Conservation (phyloP, 495 filamentous ascomycete genomes). For the Entonaema liquescens region DNA sequence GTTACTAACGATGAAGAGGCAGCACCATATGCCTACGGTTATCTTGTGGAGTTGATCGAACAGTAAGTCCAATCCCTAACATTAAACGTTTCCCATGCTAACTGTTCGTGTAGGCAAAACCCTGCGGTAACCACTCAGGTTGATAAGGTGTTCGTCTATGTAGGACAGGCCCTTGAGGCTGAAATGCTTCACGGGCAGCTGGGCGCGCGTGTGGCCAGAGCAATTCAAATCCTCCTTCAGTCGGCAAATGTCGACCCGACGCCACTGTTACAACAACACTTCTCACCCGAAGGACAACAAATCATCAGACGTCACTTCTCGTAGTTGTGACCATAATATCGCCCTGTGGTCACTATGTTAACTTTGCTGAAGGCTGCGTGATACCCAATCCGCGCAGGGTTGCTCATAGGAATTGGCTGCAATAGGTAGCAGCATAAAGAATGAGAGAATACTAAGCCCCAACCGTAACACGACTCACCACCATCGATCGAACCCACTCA, state of each 20-base stretch:
- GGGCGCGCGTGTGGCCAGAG: slow-evolving; percentile 72
- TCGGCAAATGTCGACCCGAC: slow-evolving; percentile 74
- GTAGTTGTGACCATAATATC: slow-evolving; percentile 43
- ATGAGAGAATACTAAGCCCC: slow-evolving; percentile 8
- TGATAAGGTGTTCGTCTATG: slow-evolving; percentile 79
- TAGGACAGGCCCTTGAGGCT: slow-evolving; percentile 86
- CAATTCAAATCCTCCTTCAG: slow-evolving; percentile 76
- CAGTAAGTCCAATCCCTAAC: slow-evolving; percentile 71
- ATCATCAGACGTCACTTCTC: slow-evolving; percentile 76
- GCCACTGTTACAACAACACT: slow-evolving; percentile 68
- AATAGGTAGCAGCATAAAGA: slow-evolving; percentile 9
- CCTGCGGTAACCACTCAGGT: slow-evolving; percentile 79
- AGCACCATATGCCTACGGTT: slow-evolving; percentile 94
- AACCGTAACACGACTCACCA: slow-evolving; percentile 16
- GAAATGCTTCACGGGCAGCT: slow-evolving; percentile 89
- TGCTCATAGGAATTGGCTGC: slow-evolving; percentile 8
- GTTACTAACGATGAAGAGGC: slow-evolving; percentile 97
- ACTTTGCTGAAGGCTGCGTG: not conserved
- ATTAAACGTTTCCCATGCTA: slow-evolving; percentile 6
- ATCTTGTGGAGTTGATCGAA: slow-evolving; percentile 88
- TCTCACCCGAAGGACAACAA: slow-evolving; percentile 78
- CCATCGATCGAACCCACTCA: not conserved
- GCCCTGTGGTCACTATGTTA: slow-evolving; percentile 3
- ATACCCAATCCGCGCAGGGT: not conserved
- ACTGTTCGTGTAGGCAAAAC: slow-evolving; percentile 72